Evolutionary conservation across 139 green algal genomes (phyloP).

Genomic region (Chlorella sp.): DNA sequence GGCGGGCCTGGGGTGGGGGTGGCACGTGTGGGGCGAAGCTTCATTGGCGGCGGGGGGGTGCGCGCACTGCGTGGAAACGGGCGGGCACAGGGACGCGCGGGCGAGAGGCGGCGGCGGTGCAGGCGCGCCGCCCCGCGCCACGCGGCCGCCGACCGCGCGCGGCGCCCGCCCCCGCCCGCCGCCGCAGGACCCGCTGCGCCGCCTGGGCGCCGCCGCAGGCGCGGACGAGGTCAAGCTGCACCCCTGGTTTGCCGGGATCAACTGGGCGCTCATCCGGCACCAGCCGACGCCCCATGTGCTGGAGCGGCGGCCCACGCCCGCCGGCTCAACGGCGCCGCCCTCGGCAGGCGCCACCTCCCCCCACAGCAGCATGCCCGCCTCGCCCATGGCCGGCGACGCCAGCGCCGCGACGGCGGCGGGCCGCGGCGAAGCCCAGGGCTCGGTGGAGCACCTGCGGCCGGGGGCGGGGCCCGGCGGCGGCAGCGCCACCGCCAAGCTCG

Average conservation of each 20-base stretch:
- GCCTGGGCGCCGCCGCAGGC: constrained; percentile 73
- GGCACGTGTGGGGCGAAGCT: too few species aligned
- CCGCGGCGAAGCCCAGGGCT: background rate
- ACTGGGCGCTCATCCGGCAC: constrained; percentile 88
- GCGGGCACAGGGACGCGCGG: too few species aligned
- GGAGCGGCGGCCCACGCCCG: background rate
- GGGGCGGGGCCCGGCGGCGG: background rate
- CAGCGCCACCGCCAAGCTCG: background rate
- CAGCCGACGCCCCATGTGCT: constrained; percentile 32
- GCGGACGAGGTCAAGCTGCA: constrained; percentile 95
- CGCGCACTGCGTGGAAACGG: too few species aligned
- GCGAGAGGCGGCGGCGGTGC: too few species aligned
- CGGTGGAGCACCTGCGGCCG: background rate
- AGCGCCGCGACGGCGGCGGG: background rate
- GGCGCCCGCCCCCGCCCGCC: too few species aligned
- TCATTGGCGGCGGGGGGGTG: too few species aligned
- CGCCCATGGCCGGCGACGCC: background rate
- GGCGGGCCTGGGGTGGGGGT: too few species aligned
- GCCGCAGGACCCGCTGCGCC: constrained; percentile 46
- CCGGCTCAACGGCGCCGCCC: background rate
- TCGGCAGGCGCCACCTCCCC: background rate
- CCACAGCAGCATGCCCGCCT: background rate
- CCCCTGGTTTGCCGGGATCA: constrained; percentile 85
- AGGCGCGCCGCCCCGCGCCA: too few species aligned
- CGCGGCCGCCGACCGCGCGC: too few species aligned